Percentiles rank a stretch among this genome's conserved stretches.
phyloP scores from a whole-genome alignment of 768 basidiomycete genomes.

The Kwoniella dendrophila region DNA sequence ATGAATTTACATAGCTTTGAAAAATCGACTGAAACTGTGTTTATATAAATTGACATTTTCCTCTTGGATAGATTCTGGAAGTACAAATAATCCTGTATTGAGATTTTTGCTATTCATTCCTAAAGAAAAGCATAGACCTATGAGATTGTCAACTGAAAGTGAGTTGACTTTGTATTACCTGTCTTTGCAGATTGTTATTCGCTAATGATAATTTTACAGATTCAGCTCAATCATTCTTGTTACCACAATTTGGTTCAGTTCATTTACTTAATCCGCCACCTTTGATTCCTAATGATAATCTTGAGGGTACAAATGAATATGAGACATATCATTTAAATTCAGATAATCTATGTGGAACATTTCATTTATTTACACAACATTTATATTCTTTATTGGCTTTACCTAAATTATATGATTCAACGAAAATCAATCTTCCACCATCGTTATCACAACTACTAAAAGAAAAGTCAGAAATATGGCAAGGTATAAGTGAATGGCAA shows the following conservation, averaged over 20 bases:
- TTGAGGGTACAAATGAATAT: not conserved
- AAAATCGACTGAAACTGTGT: not conserved
- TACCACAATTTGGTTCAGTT: slow-evolving; percentile 94
- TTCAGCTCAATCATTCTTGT: slow-evolving; percentile 66
- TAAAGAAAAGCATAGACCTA: slow-evolving; percentile 67
- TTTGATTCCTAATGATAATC: not conserved
- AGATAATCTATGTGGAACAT: slow-evolving; percentile 34
- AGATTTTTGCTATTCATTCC: slow-evolving; percentile 92
- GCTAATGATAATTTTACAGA: slow-evolving; percentile 15
- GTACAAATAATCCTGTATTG: slow-evolving; percentile 88
- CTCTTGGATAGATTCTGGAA: slow-evolving; percentile 71
- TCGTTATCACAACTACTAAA: slow-evolving; percentile 30
- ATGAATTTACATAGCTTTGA: not conserved
- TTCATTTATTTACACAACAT: slow-evolving; percentile 63
- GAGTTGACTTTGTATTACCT: slow-evolving; percentile 31
- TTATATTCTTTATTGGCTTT: slow-evolving; percentile 80
- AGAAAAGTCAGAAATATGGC: slow-evolving; percentile 22
- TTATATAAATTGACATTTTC: not conserved
- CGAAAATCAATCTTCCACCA: slow-evolving; percentile 56
- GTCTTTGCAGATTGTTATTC: not conserved
- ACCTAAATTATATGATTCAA: slow-evolving; percentile 61
- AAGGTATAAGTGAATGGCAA: slow-evolving; percentile 71
- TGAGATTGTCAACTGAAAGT: slow-evolving; percentile 66
- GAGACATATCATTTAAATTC: slow-evolving; percentile 27
- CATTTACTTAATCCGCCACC: slow-evolving; percentile 70